These are phyloP conservation scores for Chaetoceros tenuissimus DNA, from an alignment of 108 stramenopile species.

Conservation along the genomic window DNA sequence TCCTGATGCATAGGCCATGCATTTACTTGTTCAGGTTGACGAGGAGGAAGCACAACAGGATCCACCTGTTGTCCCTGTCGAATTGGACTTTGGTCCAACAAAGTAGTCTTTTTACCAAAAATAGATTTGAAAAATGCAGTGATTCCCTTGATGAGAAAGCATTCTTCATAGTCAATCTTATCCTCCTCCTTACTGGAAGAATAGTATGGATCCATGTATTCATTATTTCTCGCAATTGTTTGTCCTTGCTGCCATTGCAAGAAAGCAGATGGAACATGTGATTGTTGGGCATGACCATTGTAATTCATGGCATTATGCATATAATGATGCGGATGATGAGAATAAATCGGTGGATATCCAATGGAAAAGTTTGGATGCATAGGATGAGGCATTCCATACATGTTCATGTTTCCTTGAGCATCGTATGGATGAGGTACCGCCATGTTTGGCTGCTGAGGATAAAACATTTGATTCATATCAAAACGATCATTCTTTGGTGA, in stretches of 20 bases:
- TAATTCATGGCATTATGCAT: not conserved
- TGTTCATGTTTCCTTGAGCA: too few relatives aligned
- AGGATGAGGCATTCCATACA: too few relatives aligned
- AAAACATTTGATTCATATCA: not conserved
- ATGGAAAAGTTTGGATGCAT: too few relatives aligned
- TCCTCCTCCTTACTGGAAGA: not conserved
- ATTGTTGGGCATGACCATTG: not conserved
- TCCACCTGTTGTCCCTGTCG: not conserved
- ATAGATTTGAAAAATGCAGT: not conserved
- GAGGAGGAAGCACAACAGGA: not conserved
- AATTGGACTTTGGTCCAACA: not conserved
- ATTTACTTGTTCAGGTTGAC: not conserved
- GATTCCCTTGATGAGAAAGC: not conserved
- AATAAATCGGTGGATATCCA: too few relatives aligned
- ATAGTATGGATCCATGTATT: too few relatives aligned
- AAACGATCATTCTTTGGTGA: not conserved
- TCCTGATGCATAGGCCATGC: not conserved
- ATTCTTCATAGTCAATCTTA: not conserved
- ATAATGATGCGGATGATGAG: not conserved
- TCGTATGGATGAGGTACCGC: too few relatives aligned
- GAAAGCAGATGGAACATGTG: not conserved
- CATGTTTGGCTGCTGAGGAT: too few relatives aligned
- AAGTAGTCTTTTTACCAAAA: not conserved
- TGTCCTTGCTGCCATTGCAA: not conserved
- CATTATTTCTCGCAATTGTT: not conserved